Conservation (phyloP, 2,329 filamentous ascomycete species). For the Fusarium buxicola region DNA sequence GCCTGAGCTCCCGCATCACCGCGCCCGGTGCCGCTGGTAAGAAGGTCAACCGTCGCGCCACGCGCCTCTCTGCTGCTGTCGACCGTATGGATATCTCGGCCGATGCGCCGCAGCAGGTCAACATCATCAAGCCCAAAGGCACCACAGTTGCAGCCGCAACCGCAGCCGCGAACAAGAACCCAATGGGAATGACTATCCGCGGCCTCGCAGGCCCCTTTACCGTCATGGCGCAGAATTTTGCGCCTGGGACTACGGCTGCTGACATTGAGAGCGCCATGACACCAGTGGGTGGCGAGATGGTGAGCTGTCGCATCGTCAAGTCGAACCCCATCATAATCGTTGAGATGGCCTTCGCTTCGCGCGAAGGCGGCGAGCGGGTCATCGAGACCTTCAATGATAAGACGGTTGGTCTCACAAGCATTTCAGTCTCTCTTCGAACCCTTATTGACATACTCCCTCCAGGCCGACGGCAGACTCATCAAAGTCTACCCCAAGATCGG, state of each 20-base stretch:
- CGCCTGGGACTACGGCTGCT: slow-evolving; percentile 81
- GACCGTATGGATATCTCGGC: slow-evolving; percentile 53
- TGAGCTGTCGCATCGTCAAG: slow-evolving; percentile 75
- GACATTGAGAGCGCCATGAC: slow-evolving; percentile 86
- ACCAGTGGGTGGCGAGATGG: slow-evolving; percentile 76
- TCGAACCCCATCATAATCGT: slow-evolving; percentile 78
- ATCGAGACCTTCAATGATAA: slow-evolving; percentile 83
- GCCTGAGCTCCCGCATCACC: slow-evolving; percentile 61
- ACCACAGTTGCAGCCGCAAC: too few relatives aligned
- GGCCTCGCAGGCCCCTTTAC: slow-evolving; percentile 79
- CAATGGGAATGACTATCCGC: slow-evolving; percentile 73
- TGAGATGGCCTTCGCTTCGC: slow-evolving; percentile 79
- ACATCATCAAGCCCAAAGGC: slow-evolving; percentile 42
- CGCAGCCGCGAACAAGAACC: slow-evolving; percentile 24
- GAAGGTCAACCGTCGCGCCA: slow-evolving; percentile 44
- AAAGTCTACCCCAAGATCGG: slow-evolving; percentile 77
- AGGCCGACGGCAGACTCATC: slow-evolving; percentile 80
- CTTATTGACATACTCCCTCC: not conserved
- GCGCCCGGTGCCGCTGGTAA: slow-evolving; percentile 49
- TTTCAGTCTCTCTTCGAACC: not conserved
- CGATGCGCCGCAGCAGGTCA: slow-evolving; percentile 52
- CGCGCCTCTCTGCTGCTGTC: slow-evolving; percentile 60
- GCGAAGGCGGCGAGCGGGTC: slow-evolving; percentile 78
- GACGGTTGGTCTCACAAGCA: slow-evolving; percentile 65
- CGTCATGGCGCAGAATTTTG: slow-evolving; percentile 84